Base-by-base conservation (phyloP, 371 early-diverging fungal genomes). In the Mortierella sp. region DNA sequence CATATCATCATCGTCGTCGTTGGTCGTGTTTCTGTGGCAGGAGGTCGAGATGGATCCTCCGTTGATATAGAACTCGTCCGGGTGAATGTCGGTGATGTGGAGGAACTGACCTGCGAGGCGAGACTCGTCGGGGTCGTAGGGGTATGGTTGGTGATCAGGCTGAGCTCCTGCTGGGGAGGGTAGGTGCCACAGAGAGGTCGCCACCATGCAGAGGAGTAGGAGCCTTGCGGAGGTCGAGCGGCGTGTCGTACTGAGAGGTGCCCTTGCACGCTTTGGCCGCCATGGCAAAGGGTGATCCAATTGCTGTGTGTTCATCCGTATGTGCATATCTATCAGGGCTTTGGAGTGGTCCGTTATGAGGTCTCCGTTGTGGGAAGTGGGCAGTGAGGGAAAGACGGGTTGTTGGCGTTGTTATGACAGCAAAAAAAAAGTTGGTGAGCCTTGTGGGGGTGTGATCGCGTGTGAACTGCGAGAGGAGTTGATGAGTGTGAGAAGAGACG, bases 21-120 rank as follows among this genome's bases (percentile, higher is more conserved):
- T 81, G 55, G 87, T 81, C 48, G 79, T 75, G n/a, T 21, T 78
- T 29, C 87, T 86, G 83, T 95, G 93, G 80, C 95, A 95, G 16
- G 90, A 90, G 48, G 93, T 90, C 72, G 90, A 84, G 0, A 91
- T 83, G 0, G 92, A 89, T 0, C 91, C 88, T 11, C 93, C 93
- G 55, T 80, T 73, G 8, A 77, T 46, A 76, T 94, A 95, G 75
- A 88, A 81, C 35, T 89, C 89, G 77, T 93, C 92, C 0, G 91
- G 88, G 83, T 96, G 96, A 75, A 96, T 88, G 78, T 96, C 96
- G 2, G 95, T 96, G 27, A 96, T 95, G 76, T 95, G 96, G 51
- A 95, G 82, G 78, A 94, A 96, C 55, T 89, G 89, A 0, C 93
- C 93, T 73, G 87, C 72, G 43, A 86, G 82, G 58, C 68, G 63